Percentiles rank a stretch among this genome's conserved stretches.
Conservation (phyloP, 768 basidiomycete species). For the Ephemerocybe angulata region DNA sequence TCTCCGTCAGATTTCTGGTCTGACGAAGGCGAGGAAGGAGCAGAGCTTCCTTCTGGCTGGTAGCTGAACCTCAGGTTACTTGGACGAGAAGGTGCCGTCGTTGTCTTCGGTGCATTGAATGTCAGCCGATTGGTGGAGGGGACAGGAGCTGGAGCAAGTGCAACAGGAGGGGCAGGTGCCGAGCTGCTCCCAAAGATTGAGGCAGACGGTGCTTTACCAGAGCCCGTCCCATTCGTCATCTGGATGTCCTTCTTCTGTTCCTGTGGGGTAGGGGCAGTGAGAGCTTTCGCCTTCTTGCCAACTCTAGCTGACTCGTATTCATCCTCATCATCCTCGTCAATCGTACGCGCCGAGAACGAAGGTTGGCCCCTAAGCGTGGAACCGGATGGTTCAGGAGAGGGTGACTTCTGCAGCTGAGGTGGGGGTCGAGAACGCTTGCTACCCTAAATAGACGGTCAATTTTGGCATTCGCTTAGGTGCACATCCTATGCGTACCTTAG, state of each 20-base stretch:
- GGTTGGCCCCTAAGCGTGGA: slow-evolving; percentile 2
- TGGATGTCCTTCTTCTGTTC: background rate
- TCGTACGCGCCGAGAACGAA: slow-evolving; percentile 11
- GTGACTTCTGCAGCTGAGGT: slow-evolving; percentile 43
- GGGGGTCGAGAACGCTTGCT: slow-evolving; percentile 76
- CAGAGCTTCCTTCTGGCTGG: slow-evolving; percentile 45
- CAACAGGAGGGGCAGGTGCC: slow-evolving; percentile 1
- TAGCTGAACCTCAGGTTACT: slow-evolving; percentile 76
- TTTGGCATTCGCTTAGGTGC: background rate
- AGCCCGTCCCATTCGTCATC: background rate
- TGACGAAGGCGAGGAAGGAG: slow-evolving; percentile 26
- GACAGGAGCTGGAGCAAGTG: no score
- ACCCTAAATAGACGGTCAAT: slow-evolving; percentile 42
- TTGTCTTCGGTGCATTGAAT: slow-evolving; percentile 21
- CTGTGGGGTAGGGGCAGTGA: background rate
- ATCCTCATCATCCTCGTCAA: slow-evolving; percentile 37
- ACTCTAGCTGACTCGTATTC: slow-evolving; percentile 14
- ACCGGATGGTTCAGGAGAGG: slow-evolving; percentile 6
- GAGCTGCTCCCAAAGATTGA: background rate
- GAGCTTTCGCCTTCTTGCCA: slow-evolving; percentile 6
- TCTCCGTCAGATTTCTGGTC: slow-evolving; percentile 16
- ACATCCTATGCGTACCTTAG: slow-evolving; percentile 46
- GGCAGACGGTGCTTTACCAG: slow-evolving; percentile 17
- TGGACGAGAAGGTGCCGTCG: slow-evolving; percentile 64
- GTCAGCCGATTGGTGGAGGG: background rate